Evolutionary conservation across 768 basidiomycete species (phyloP).

Genomic region (Auriscalpium orientale): DNA sequence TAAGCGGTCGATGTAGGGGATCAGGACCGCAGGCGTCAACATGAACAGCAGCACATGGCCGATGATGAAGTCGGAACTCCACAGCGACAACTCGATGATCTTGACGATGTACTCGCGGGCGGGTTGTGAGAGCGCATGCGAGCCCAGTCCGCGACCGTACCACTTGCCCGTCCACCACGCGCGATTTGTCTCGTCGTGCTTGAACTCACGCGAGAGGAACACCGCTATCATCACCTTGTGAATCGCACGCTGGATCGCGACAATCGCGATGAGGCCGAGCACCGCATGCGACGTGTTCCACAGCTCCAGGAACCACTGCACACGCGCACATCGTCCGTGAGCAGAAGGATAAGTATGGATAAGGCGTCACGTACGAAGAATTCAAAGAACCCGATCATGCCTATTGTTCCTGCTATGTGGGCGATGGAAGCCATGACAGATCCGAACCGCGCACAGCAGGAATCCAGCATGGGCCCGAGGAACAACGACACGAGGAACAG

Average conservation of each 20-base stretch:
- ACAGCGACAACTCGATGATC: slow-evolving; percentile 95
- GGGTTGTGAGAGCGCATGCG: slow-evolving; percentile 90
- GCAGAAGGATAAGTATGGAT: not conserved
- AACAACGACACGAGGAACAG: slow-evolving; percentile 88
- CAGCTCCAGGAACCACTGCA: slow-evolving; percentile 89
- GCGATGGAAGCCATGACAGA: slow-evolving; percentile 88
- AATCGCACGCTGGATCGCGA: slow-evolving; percentile 85
- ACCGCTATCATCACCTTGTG: slow-evolving; percentile 93
- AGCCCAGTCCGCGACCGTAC: slow-evolving; percentile 90
- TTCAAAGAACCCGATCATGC: slow-evolving; percentile 92
- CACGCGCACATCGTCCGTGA: not conserved
- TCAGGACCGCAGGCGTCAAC: slow-evolving; percentile 73
- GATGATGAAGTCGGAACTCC: slow-evolving; percentile 91
- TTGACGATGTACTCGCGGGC: slow-evolving; percentile 97
- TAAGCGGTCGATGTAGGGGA: slow-evolving; percentile 81
- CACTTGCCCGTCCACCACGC: slow-evolving; percentile 99
- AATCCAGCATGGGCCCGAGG: slow-evolving; percentile 85
- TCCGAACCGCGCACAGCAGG: slow-evolving; percentile 82
- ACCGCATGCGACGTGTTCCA: slow-evolving; percentile 98
- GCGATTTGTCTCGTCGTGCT: slow-evolving; percentile 96
- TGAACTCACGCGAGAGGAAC: slow-evolving; percentile 94
- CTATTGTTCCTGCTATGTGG: slow-evolving; percentile 73
- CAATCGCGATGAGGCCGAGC: slow-evolving; percentile 81
- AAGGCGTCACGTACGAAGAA: slow-evolving; percentile 61
- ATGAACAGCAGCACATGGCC: slow-evolving; percentile 81